A percentile compares a stretch with the other conserved stretches of the same genome.
Evolutionary conservation across 176 grass and related monocot species (phyloP).

Genomic region (Thinopyrum elongatum): DNA sequence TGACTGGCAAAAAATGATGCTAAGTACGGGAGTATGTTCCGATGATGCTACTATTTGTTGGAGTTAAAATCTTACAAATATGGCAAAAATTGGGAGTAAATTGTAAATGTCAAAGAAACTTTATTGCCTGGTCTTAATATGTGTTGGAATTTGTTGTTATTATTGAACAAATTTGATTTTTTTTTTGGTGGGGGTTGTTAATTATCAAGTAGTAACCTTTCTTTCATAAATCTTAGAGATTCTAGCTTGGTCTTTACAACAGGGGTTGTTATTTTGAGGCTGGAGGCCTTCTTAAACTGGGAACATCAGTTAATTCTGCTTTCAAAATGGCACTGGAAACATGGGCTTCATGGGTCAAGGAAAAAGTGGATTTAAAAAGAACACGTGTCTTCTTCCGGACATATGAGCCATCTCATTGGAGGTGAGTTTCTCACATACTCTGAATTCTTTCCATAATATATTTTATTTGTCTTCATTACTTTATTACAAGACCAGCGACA

Average conservation of each 20-base stretch:
- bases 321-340: conserved; percentile 92
- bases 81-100: neutral
- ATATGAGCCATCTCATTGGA: conserved; percentile 97
- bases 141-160: neutral
- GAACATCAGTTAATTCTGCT: conserved; percentile 78
- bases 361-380: conserved; percentile 62
- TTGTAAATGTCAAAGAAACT: neutral
- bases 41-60: neutral
- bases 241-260: conserved; percentile 30
- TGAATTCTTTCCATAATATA: neutral
- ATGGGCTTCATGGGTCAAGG: conserved; percentile 86
- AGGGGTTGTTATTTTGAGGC: conserved; percentile 98
- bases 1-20: no score
- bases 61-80: no score
- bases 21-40: neutral
- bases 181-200: neutral
- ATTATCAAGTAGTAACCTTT: neutral
- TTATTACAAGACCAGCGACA: neutral
- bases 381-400: conserved; percentile 87
- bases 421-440: conserved; percentile 40
- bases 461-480: neutral
- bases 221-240: neutral
- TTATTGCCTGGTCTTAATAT: neutral
- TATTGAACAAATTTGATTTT: neutral
- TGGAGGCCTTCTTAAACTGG: conserved; percentile 74